Evolutionary conservation across 2,329 filamentous ascomycete genomes (phyloP).

Genomic region (Colletotrichum lini): DNA sequence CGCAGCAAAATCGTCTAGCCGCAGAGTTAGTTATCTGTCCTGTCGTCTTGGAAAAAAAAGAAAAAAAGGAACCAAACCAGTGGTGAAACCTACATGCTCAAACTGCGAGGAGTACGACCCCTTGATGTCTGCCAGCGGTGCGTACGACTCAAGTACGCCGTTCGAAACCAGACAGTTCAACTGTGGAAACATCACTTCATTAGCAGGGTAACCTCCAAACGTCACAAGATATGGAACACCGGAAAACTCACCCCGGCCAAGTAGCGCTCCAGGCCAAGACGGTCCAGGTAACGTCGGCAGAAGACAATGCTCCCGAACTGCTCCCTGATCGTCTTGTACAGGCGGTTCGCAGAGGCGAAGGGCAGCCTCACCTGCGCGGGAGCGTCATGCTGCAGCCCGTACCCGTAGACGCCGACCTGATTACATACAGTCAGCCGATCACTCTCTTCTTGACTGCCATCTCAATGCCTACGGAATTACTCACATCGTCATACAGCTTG

Average conservation of each 20-base stretch:
- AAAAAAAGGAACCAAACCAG: too few relatives aligned
- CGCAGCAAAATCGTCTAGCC: slow-evolving; percentile 63
- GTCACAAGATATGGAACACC: accelerated
- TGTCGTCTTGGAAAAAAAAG: not conserved
- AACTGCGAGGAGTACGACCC: slow-evolving; percentile 77
- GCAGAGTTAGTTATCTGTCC: not conserved
- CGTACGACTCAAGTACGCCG: slow-evolving; percentile 70
- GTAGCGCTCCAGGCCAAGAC: slow-evolving; percentile 73
- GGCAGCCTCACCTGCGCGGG: slow-evolving; percentile 53
- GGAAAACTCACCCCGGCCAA: slow-evolving; percentile 65
- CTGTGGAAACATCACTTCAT: slow-evolving; percentile 49
- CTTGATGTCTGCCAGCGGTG: slow-evolving; percentile 69
- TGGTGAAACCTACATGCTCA: slow-evolving; percentile 62
- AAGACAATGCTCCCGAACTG: slow-evolving; percentile 76
- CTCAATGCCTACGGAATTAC: slow-evolving; percentile 26
- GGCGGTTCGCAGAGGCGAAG: slow-evolving; percentile 67
- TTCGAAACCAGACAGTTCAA: slow-evolving; percentile 70
- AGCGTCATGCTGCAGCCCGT: slow-evolving; percentile 59
- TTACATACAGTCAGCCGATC: not conserved
- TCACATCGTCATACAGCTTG: slow-evolving; percentile 86
- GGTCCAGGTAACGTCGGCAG: slow-evolving; percentile 73
- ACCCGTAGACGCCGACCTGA: slow-evolving; percentile 67
- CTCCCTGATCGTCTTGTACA: slow-evolving; percentile 71
- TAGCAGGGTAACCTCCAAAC: slow-evolving; percentile 10
- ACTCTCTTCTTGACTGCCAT: not conserved